These are phyloP conservation scores for Myxozyma mucilagina DNA, from an alignment of 805 yeast species.

Conservation along the genomic window DNA sequence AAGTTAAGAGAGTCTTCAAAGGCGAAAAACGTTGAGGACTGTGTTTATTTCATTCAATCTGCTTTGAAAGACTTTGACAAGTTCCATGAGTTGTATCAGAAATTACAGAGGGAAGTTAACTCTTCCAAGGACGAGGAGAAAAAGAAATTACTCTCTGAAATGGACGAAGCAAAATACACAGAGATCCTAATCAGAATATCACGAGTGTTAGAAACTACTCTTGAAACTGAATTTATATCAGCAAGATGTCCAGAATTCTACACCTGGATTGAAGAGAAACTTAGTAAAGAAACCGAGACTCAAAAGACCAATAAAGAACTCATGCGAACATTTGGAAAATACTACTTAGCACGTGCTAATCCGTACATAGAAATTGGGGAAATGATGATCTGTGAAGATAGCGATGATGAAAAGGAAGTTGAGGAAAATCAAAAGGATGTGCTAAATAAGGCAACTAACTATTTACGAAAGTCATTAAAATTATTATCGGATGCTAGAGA, in stretches of 20 bases:
- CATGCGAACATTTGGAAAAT: conserved; percentile 37
- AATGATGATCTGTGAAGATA: conserved; percentile 29
- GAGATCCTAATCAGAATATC: conserved; percentile 12
- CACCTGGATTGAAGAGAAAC: conserved; percentile 17
- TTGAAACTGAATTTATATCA: conserved; percentile 22
- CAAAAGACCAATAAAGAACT: not conserved
- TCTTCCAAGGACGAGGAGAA: not conserved
- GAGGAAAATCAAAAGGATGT: not conserved
- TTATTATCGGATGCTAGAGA: not conserved
- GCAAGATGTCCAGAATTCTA: conserved; percentile 25
- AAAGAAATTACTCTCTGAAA: not conserved
- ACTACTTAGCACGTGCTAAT: conserved; percentile 37
- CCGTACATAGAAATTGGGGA: conserved; percentile 38
- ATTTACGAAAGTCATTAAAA: conserved; percentile 9
- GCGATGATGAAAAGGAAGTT: conserved; percentile 20
- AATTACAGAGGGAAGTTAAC: not conserved
- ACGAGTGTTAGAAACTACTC: conserved; percentile 20
- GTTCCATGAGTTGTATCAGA: not conserved
- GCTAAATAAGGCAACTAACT: conserved; percentile 2
- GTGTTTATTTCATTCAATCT: conserved; percentile 35
- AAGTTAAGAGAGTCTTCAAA: conserved; percentile 27
- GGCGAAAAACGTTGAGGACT: conserved; percentile 41
- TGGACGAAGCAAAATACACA: not conserved
- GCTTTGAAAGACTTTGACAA: conserved; percentile 28
- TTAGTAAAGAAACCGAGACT: not conserved